Conservation (phyloP, 805 yeast genomes). For the Zygoascus biomembranicola region DNA sequence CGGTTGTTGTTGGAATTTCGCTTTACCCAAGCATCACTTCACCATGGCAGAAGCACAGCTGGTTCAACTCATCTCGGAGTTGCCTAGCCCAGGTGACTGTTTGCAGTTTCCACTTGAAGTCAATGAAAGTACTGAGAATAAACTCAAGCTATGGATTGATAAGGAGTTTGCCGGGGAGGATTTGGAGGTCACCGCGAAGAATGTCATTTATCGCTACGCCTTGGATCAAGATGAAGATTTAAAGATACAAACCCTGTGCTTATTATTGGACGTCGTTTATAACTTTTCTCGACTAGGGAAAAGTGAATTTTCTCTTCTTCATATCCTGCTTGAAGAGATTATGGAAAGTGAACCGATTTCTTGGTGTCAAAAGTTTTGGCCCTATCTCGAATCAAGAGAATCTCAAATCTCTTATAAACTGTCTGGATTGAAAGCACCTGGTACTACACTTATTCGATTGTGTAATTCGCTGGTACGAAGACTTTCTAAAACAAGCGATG, state of each 20-base stretch:
- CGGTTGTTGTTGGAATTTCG: too few relatives aligned
- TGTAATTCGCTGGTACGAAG: slow-evolving; percentile 29
- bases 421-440: slow-evolving; percentile 26
- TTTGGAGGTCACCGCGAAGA: slow-evolving; percentile 6
- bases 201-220: slow-evolving; percentile 12
- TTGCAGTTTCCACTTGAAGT: neutral
- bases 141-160: neutral
- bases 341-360: slow-evolving; percentile 26
- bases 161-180: neutral
- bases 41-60: neutral
- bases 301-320: slow-evolving; percentile 17
- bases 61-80: neutral
- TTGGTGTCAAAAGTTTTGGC: slow-evolving; percentile 31
- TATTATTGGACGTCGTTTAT: slow-evolving; percentile 16
- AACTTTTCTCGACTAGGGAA: slow-evolving; percentile 5
- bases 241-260: slow-evolving; percentile 7
- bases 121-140: neutral
- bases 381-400: slow-evolving; percentile 25
- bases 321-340: slow-evolving; percentile 26
- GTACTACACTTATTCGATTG: slow-evolving; percentile 27
- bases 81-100: neutral
- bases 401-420: slow-evolving; percentile 18
- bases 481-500: slow-evolving; percentile 26
- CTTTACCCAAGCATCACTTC: neutral
- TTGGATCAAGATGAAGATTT: neutral